Evolutionary conservation across 2,329 filamentous ascomycete species (phyloP), one percentile per base, ranked within the genome.

Genomic region (Periglandula ipomoeae): DNA sequence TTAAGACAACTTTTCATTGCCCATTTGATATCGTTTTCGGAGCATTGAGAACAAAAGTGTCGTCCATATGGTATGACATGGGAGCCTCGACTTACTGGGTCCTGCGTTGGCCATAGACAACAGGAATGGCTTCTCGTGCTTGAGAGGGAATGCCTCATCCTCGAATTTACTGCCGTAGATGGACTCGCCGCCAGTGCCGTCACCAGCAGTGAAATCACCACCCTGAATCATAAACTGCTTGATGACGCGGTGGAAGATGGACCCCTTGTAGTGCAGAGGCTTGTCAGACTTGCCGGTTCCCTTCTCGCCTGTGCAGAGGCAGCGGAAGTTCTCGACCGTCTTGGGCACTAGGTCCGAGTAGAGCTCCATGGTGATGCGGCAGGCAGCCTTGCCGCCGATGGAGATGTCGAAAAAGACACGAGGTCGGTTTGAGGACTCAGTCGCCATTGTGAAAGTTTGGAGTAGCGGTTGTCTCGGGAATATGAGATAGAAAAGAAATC

Each of bases 71-170:
- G n/a, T n/a, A 32, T 15, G 30, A 17, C 13, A 7, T 6, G 15
- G 20, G 19, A 10, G 13, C 9, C n/a, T 0, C 15, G 44, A 69
- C 80, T 58, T 77, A 85, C 85, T 88, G 41, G 89, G 88, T 42
- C 93, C 93, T 55, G 93, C 91, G 65, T 98, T 98, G 61, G 93
- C 93, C 93, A 98, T 98, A 65, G 87, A 94, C 53, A 98, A 76
- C 56, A 97, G 74, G 74, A 96, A 96, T 2, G 93, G 90, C 60
- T 84, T 86, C 60, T 94, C 87, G 65, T 98, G 93, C 76, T 94
- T 90, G 63, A 85, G 72, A 47, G 87, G 79, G 63, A 98, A 97
- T 68, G 94, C 95, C 78, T 98, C 91, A 61, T 98, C 91, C 60
- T 88, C 87, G 61, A 98, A 98, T 73, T 96, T 97, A 66, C 86